A percentile compares a stretch with the other conserved stretches of the same genome.
Conservation (phyloP, 495 filamentous ascomycete species). For the Margaritispora aquatica region DNA sequence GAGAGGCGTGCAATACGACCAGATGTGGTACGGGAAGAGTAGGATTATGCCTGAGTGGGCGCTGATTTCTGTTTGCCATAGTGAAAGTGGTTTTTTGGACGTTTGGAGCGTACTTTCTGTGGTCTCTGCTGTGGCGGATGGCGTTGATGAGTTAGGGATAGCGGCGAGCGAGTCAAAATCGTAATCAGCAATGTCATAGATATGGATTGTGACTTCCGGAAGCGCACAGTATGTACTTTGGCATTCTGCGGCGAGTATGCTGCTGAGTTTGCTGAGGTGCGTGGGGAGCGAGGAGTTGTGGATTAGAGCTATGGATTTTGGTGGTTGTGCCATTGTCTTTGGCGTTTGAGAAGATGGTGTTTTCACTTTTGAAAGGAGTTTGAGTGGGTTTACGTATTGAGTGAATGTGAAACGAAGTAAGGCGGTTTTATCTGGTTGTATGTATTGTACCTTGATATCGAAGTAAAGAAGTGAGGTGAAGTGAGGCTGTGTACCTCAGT, state of each 20-base stretch:
- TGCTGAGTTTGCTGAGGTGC: not conserved
- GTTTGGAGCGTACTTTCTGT: not conserved
- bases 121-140: not conserved
- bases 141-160: not conserved
- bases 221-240: not conserved
- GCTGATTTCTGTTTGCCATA: not conserved
- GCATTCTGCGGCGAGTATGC: not conserved
- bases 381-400: too few relatives aligned
- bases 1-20: not conserved
- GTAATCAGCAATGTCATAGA: not conserved
- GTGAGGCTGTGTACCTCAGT: not conserved
- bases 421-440: not conserved
- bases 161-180: too few relatives aligned
- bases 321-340: not conserved
- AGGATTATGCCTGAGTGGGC: not conserved
- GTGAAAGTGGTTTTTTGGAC: not conserved
- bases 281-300: not conserved
- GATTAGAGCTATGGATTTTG: not conserved
- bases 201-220: not conserved
- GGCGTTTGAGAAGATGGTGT: not conserved
- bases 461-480: not conserved
- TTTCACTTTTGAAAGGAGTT: not conserved
- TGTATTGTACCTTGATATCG: not conserved
- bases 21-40: not conserved
- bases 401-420: too few relatives aligned